phyloP scores from a whole-genome alignment of 148 eudicot species.

The Rhododendron henanense region DNA sequence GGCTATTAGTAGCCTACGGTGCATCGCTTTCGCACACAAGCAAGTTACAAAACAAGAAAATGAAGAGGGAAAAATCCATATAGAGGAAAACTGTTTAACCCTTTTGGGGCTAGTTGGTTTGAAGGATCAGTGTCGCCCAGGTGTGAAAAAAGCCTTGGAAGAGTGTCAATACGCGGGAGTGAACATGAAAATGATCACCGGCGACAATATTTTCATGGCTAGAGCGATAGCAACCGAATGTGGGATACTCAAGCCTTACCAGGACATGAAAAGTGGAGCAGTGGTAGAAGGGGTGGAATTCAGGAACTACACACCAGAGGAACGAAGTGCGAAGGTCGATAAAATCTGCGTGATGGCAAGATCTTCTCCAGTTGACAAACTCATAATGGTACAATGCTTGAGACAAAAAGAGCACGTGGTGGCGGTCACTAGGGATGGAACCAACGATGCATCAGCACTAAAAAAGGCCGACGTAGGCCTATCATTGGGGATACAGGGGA shows the following conservation, averaged over 20 bases:
- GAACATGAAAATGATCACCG: constrained; percentile 14
- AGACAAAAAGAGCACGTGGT: constrained; percentile 15
- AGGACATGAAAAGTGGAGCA: not conserved
- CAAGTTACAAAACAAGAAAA: no score
- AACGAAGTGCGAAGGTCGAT: constrained; percentile 10
- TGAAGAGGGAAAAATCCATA: no score
- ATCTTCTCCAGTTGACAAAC: constrained; percentile 3
- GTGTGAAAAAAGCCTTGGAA: not conserved
- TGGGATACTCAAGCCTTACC: constrained; percentile 16
- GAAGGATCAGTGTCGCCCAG: no score
- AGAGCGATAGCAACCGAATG: constrained; percentile 19
- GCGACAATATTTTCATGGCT: constrained; percentile 12
- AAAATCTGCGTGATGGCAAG: constrained; percentile 19
- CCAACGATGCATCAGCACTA: constrained; percentile 5
- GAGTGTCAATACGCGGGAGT: constrained; percentile 15
- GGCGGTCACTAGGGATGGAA: constrained; percentile 18
- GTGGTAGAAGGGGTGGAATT: constrained; percentile 15
- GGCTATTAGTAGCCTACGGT: fast-evolving
- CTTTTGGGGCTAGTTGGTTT: no score
- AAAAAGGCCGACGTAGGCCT: constrained; percentile 15
- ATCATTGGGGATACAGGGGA: constrained; percentile 1
- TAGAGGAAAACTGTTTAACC: no score
- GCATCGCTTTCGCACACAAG: no score
- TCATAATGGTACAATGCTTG: constrained; percentile 15
- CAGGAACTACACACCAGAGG: constrained; percentile 1